A percentile compares a stretch with the other conserved stretches of the same genome.
phyloP scores from a whole-genome alignment of 1,139 yeast genomes.

The Blastobotrys apis region DNA sequence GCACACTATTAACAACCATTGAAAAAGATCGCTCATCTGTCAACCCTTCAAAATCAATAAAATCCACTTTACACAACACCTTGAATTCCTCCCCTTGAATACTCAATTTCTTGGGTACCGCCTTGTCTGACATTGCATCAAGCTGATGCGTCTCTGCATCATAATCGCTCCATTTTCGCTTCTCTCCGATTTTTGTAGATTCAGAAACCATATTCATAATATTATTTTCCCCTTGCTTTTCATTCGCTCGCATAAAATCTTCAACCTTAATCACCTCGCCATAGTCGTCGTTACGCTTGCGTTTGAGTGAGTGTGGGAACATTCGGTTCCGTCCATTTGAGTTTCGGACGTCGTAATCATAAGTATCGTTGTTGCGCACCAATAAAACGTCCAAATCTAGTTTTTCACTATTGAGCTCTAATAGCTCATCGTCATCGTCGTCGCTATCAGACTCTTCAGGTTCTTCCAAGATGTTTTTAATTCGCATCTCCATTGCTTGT shows the following conservation, averaged over 20 bases:
- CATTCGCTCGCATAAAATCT: conserved; percentile 46
- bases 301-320: conserved; percentile 66
- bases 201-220: background rate
- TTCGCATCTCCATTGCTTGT: conserved; percentile 54
- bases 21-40: conserved; percentile 81
- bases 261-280: conserved; percentile 66
- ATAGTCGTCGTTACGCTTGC: conserved; percentile 73
- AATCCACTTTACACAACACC: conserved; percentile 68
- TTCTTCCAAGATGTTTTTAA: conserved; percentile 50
- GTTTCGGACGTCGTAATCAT: conserved; percentile 63
- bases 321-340: conserved; percentile 62
- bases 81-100: conserved; percentile 40
- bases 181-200: conserved; percentile 36
- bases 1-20: conserved; percentile 72
- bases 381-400: conserved; percentile 30
- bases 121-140: conserved; percentile 46
- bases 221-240: conserved; percentile 7
- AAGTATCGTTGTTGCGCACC: conserved; percentile 36
- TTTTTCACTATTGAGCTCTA: background rate
- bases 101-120: conserved; percentile 38
- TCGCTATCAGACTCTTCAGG: conserved; percentile 39
- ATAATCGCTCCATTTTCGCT: conserved; percentile 36
- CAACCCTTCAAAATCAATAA: conserved; percentile 76
- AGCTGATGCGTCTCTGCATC: conserved; percentile 44
- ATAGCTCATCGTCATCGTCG: conserved; percentile 36